phyloP scores from a whole-genome alignment of 345 rosid genomes.

The Heritiera littoralis region DNA sequence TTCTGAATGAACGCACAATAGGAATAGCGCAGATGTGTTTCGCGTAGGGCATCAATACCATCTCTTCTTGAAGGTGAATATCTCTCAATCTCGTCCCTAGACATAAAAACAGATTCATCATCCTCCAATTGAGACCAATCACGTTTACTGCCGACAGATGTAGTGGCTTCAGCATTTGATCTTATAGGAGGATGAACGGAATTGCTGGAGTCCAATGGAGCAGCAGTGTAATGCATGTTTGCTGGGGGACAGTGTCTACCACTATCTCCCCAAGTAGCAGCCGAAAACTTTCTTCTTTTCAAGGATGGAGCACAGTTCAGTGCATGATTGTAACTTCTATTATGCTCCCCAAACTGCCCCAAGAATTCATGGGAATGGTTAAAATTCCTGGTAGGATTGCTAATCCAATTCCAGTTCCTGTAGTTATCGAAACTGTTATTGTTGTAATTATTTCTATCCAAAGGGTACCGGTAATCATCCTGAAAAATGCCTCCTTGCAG shows the following conservation, averaged over 20 bases:
- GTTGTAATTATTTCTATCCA: constrained; percentile 31
- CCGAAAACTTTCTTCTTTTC: constrained; percentile 63
- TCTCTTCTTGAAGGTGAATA: constrained; percentile 80
- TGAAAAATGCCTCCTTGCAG: constrained; percentile 43
- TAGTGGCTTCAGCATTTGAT: constrained; percentile 44
- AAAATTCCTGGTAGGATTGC: constrained; percentile 26
- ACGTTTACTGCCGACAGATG: constrained; percentile 52
- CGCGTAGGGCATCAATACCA: constrained; percentile 68
- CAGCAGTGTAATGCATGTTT: constrained; percentile 27
- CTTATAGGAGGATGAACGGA: constrained; percentile 34
- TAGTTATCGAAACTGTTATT: constrained; percentile 20
- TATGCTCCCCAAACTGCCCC: constrained; percentile 36
- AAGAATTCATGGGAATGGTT: constrained; percentile 28
- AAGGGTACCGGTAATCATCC: constrained; percentile 37
- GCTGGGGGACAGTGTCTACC: constrained; percentile 32
- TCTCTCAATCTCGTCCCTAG: constrained; percentile 75
- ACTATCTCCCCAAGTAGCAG: constrained; percentile 48
- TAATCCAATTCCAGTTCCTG: constrained; percentile 30
- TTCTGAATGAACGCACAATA: constrained; percentile 72
- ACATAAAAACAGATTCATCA: constrained; percentile 61
- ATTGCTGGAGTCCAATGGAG: constrained; percentile 31
- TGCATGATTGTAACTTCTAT: constrained; percentile 26
- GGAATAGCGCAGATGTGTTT: constrained; percentile 74
- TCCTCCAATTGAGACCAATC: constrained; percentile 64
- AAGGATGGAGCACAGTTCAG: constrained; percentile 41